Conservation (phyloP, 352 stramenopile species). For the Globisporangium abappressorium region DNA sequence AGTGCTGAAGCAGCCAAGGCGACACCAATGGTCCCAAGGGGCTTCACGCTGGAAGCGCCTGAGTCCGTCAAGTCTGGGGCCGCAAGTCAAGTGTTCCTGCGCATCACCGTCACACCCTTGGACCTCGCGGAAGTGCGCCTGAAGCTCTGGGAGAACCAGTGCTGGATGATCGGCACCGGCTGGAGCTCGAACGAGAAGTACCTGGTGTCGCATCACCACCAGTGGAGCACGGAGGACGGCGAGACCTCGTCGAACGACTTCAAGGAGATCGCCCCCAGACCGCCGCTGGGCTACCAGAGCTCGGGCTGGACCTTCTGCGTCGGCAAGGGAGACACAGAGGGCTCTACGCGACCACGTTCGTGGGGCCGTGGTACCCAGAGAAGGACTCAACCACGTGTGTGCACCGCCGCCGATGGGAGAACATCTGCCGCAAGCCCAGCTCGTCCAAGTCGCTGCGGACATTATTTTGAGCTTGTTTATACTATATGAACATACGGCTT, state of each 20-base stretch:
- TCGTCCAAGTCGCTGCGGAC: neutral
- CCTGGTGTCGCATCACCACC: slow-evolving; percentile 15
- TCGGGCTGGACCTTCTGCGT: slow-evolving; percentile 29
- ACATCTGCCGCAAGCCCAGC: slow-evolving; percentile 8
- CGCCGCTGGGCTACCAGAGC: slow-evolving; percentile 20
- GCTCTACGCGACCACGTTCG: slow-evolving; percentile 34
- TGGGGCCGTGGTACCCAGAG: slow-evolving; percentile 33
- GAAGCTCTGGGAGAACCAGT: slow-evolving; percentile 44
- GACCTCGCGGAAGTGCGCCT: slow-evolving; percentile 21
- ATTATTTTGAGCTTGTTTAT: neutral
- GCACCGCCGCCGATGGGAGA: slow-evolving; percentile 29
- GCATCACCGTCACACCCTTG: slow-evolving; percentile 20
- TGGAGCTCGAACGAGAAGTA: slow-evolving; percentile 22
- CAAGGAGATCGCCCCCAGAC: slow-evolving; percentile 20
- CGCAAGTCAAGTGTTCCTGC: slow-evolving; percentile 21
- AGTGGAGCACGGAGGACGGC: slow-evolving; percentile 28
- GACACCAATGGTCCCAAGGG: neutral
- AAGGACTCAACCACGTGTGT: slow-evolving; percentile 20
- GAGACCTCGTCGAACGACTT: slow-evolving; percentile 23
- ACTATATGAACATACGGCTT: too few species aligned
- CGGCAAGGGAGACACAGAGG: slow-evolving; percentile 30
- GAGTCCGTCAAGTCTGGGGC: slow-evolving; percentile 10
- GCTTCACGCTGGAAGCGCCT: slow-evolving; percentile 23
- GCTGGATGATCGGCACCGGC: slow-evolving; percentile 20
- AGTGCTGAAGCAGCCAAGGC: neutral